phyloP scores from a whole-genome alignment of 2,329 filamentous ascomycete species.

The Calonectria crousiana region DNA sequence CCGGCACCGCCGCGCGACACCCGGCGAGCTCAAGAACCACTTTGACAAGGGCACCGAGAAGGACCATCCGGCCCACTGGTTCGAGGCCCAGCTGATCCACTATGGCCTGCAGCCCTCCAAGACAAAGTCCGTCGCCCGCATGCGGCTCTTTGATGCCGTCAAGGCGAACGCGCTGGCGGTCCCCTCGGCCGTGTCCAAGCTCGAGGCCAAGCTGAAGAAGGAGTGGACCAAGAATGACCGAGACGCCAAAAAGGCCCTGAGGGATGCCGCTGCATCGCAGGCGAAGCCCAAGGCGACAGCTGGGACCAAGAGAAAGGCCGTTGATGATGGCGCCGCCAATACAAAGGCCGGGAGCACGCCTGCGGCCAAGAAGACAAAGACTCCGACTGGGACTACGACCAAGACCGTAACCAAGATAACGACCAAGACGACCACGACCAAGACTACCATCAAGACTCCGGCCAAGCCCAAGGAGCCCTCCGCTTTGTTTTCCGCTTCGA shows the following conservation, averaged over 20 bases:
- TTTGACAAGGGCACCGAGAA: conserved; percentile 56
- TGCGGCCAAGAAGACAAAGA: background rate
- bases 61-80: conserved; percentile 71
- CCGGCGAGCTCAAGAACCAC: conserved; percentile 57
- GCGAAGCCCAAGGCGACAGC: background rate
- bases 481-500: background rate
- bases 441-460: background rate
- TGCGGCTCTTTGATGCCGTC: conserved; percentile 69
- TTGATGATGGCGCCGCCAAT: background rate
- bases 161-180: conserved; percentile 61
- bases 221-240: conserved; percentile 65
- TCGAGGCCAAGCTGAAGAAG: conserved; percentile 69
- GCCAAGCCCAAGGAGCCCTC: background rate
- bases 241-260: conserved; percentile 52
- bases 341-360: background rate
- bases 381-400: background rate
- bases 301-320: background rate
- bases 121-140: conserved; percentile 69
- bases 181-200: conserved; percentile 58
- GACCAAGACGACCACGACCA: background rate
- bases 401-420: conserved; percentile 6
- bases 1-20: conserved; percentile 59
- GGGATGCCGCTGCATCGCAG: background rate
- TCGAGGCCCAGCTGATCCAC: conserved; percentile 72
- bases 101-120: conserved; percentile 70